Evolutionary conservation across 2,329 filamentous ascomycete species (phyloP), one percentile per base, ranked within the genome.

Genomic region (Parascedosporium putredinis): DNA sequence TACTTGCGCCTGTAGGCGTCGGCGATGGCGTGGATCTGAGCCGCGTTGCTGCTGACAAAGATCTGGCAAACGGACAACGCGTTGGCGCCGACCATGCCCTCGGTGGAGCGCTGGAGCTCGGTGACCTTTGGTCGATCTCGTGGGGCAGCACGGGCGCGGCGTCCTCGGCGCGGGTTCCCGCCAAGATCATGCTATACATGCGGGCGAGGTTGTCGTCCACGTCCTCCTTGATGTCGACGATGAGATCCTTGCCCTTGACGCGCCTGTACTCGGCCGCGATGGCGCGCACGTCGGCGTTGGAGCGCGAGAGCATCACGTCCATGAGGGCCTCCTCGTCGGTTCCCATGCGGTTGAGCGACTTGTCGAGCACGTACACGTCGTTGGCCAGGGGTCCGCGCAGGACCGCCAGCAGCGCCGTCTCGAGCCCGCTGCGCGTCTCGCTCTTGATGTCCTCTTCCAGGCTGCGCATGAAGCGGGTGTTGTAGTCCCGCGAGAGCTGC

Each of bases 201-300:
- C 58, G 58, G 57, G 58, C 62, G 3, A 66, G 50, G 0, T 51
- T 58, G 1, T 60, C 57, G 47, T 64, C 57, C 4, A 66, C 59
- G 10, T 66, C 62, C 7, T 60, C 56, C 50, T 60, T 61, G 25
- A 67, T 59, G 43, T 63, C 61, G 0, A 53, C 51, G 0, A 63
- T 48, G 3, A 67, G 56, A 1, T 67, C 62, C 2, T 54, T 56
- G 45, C 58, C 60, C 1, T 56, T 54, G 38, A 58, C 45, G 3
- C 57, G 57, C 46, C 50, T 58, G 27, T 64, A 67, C 52, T 64
- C 60, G 3, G 56, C 53, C 1, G 27, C 18, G 6, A 67, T 67
- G 10, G 62, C 64, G 3, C 59, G 56, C 1, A 66, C 57, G 34
- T 67, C 64, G 2, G 64, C 62, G 24, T 67, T 67, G 9, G 63